phyloP scores from a whole-genome alignment of 1,284 basidiomycete genomes.

The Irpex sp. region DNA sequence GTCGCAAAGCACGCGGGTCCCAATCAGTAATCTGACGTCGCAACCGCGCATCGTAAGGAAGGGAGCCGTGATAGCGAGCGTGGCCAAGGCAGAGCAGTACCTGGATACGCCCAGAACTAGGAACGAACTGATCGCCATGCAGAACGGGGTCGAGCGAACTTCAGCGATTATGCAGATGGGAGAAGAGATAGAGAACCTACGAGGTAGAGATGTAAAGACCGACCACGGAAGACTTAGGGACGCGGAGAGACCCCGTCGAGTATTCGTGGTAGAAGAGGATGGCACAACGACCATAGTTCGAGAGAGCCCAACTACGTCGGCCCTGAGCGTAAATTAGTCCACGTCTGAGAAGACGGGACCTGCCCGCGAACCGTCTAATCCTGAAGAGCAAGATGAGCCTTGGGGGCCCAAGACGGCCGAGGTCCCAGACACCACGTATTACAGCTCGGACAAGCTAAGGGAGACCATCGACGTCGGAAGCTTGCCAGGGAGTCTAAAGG shows the following conservation, averaged over 20 bases:
- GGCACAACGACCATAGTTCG: neutral
- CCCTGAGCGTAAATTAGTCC: neutral
- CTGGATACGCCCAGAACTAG: too few relatives aligned
- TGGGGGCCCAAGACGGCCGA: slow-evolving; percentile 9
- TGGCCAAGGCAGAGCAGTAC: too few relatives aligned
- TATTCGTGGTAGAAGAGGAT: too few relatives aligned
- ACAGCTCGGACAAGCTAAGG: neutral
- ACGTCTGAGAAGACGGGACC: neutral
- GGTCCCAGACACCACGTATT: neutral
- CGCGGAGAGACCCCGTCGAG: too few relatives aligned
- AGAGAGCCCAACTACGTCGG: neutral
- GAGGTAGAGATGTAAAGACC: too few relatives aligned
- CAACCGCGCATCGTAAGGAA: too few relatives aligned
- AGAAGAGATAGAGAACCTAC: too few relatives aligned
- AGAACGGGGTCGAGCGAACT: too few relatives aligned
- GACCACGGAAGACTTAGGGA: too few relatives aligned
- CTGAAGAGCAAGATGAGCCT: neutral
- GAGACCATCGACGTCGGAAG: slow-evolving; percentile 7
- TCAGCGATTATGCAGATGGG: too few relatives aligned
- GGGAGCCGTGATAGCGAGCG: too few relatives aligned
- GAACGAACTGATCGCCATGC: too few relatives aligned
- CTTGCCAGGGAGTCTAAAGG: neutral
- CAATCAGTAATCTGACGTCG: neutral
- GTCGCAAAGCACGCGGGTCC: neutral
- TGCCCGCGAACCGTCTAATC: neutral